phyloP scores from a whole-genome alignment of 805 yeast species.

The Ogataea methanolica region DNA sequence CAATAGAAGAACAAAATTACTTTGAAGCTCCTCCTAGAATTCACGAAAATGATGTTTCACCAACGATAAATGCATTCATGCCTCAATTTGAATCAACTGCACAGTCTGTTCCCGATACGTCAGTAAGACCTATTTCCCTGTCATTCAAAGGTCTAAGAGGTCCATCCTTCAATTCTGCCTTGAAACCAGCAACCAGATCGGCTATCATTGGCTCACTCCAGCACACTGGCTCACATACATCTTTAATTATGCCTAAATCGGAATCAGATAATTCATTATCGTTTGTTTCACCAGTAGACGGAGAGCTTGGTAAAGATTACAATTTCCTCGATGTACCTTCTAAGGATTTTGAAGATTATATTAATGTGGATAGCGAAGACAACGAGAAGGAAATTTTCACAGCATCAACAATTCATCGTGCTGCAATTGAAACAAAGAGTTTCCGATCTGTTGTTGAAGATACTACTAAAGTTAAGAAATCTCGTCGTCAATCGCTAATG shows the following conservation, averaged over 20 bases:
- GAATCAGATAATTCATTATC: slow-evolving; percentile 15
- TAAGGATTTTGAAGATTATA: slow-evolving; percentile 19
- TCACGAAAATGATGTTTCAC: not conserved
- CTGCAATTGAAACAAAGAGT: too few species aligned
- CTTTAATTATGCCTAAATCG: slow-evolving; percentile 14
- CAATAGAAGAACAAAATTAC: not conserved
- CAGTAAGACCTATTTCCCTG: slow-evolving; percentile 33
- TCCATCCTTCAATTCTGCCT: slow-evolving; percentile 42
- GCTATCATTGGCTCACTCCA: slow-evolving; percentile 27
- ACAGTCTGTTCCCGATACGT: not conserved
- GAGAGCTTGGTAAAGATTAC: not conserved
- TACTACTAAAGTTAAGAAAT: slow-evolving; percentile 8
- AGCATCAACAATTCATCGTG: too few species aligned
- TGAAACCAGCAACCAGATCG: slow-evolving; percentile 23
- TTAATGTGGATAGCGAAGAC: slow-evolving; percentile 9
- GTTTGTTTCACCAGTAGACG: not conserved
- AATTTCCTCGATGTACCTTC: slow-evolving; percentile 12
- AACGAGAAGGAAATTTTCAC: too few species aligned
- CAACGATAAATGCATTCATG: not conserved
- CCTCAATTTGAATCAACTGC: slow-evolving; percentile 5
- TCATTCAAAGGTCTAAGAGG: slow-evolving; percentile 62
- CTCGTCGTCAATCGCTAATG: slow-evolving; percentile 13
- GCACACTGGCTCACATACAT: slow-evolving; percentile 32
- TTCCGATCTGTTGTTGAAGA: not conserved
- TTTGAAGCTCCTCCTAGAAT: not conserved